A percentile compares a stretch with the other conserved stretches of the same genome.
phyloP scores from a whole-genome alignment of 495 filamentous ascomycete species.

The Aspergillus kassunensis region DNA sequence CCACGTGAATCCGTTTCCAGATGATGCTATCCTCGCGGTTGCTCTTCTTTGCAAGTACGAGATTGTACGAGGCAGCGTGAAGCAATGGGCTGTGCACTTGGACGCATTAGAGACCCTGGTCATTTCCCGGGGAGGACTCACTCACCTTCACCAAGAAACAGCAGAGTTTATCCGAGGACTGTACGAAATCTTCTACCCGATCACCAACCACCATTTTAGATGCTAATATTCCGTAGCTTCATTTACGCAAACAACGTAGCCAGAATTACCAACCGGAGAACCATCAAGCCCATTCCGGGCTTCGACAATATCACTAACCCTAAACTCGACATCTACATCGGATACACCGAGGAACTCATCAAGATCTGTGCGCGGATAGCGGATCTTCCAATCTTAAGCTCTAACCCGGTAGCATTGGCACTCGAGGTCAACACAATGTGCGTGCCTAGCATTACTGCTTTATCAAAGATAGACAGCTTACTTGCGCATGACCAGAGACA shows the following conservation, averaged over 20 bases:
- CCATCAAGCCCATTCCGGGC: slow-evolving; percentile 18
- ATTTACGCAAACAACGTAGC: slow-evolving; percentile 41
- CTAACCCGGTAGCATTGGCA: slow-evolving; percentile 24
- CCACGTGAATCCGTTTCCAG: slow-evolving; percentile 21
- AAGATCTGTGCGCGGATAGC: slow-evolving; percentile 37
- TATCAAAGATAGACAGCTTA: background rate
- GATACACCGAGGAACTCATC: slow-evolving; percentile 42
- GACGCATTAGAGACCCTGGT: slow-evolving; percentile 39
- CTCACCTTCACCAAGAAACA: slow-evolving; percentile 29
- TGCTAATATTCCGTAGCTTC: slow-evolving; percentile 21
- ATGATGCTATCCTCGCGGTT: slow-evolving; percentile 40
- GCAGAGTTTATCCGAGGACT: slow-evolving; percentile 38
- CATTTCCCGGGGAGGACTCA: slow-evolving; percentile 36
- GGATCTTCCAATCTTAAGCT: slow-evolving; percentile 28
- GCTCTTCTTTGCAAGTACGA: slow-evolving; percentile 44
- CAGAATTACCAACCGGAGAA: slow-evolving; percentile 35
- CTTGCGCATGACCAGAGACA: slow-evolving; percentile 24
- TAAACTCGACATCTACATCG: slow-evolving; percentile 42
- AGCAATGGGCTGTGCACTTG: slow-evolving; percentile 42
- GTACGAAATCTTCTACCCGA: slow-evolving; percentile 20
- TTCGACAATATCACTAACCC: slow-evolving; percentile 25
- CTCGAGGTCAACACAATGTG: slow-evolving; percentile 35
- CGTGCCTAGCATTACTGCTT: slow-evolving; percentile 1
- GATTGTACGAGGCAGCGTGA: slow-evolving; percentile 40
- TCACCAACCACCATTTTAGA: background rate